These are phyloP conservation scores for Echinosophora koreensis DNA, from an alignment of 306 rosid species.

Conservation along the genomic window DNA sequence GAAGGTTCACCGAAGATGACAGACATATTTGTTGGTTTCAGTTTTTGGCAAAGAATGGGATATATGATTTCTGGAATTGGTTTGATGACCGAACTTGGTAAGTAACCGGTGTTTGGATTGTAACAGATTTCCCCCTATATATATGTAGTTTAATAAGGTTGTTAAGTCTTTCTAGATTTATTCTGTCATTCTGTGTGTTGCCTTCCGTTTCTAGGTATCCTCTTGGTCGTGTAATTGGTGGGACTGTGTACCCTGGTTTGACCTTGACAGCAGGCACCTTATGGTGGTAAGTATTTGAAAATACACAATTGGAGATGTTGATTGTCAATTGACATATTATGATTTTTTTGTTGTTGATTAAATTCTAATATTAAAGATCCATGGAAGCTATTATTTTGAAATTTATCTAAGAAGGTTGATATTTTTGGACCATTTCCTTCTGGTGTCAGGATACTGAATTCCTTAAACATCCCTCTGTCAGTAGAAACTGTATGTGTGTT, in stretches of 20 bases:
- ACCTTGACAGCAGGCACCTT: slow-evolving; percentile 94
- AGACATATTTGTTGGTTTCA: slow-evolving; percentile 63
- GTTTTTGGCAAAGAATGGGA: slow-evolving; percentile 93
- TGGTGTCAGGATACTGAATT: slow-evolving; percentile 76
- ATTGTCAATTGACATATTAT: slow-evolving; percentile 18
- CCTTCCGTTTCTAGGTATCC: slow-evolving; percentile 80
- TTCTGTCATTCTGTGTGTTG: slow-evolving; percentile 7
- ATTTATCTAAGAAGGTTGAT: slow-evolving; percentile 28
- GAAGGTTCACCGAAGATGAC: slow-evolving; percentile 45
- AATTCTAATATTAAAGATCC: slow-evolving; percentile 19
- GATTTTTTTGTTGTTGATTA: slow-evolving; percentile 34
- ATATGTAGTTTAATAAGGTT: not conserved
- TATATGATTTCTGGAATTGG: slow-evolving; percentile 99
- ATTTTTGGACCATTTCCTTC: slow-evolving; percentile 41
- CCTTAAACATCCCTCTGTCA: slow-evolving; percentile 91
- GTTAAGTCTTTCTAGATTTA: slow-evolving; percentile 40
- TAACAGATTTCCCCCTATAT: slow-evolving; percentile 10
- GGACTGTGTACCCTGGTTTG: slow-evolving; percentile 98
- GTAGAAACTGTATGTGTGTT: slow-evolving; percentile 99
- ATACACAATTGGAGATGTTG: slow-evolving; percentile 35
- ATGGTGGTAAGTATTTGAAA: slow-evolving; percentile 75
- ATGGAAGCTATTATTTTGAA: slow-evolving; percentile 33
- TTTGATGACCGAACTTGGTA: slow-evolving; percentile 99
- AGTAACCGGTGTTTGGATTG: slow-evolving; percentile 37
- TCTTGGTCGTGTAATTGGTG: slow-evolving; percentile 98